These are phyloP conservation scores for Themeda triandra DNA, from an alignment of 176 grass and related monocot genomes.

Conservation along the genomic window DNA sequence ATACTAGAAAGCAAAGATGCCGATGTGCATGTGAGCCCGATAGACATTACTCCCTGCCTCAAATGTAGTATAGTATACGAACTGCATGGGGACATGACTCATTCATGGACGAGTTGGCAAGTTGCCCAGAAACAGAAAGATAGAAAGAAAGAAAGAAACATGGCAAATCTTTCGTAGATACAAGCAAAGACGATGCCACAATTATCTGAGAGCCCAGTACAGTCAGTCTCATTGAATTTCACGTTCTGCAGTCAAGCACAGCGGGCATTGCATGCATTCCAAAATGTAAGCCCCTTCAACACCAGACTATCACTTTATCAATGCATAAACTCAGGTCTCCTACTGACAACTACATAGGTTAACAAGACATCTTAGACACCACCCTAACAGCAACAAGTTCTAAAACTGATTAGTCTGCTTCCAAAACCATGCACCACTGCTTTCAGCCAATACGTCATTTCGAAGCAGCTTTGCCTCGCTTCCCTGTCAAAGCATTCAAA, in stretches of 20 bases:
- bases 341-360: background rate
- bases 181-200: too few relatives aligned
- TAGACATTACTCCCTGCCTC: too few relatives aligned
- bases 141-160: background rate
- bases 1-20: too few relatives aligned
- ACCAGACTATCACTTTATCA: too few relatives aligned
- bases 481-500: slow-evolving; percentile 24
- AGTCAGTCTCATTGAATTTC: background rate
- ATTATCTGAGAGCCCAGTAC: too few relatives aligned
- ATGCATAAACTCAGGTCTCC: background rate
- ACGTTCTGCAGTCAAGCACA: too few relatives aligned
- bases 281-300: too few relatives aligned
- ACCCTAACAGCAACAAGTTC: background rate
- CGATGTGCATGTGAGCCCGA: too few relatives aligned
- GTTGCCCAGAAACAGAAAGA: background rate
- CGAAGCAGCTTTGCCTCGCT: slow-evolving; percentile 5
- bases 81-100: too few relatives aligned
- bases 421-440: background rate
- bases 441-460: background rate
- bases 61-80: too few relatives aligned
- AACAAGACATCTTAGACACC: background rate
- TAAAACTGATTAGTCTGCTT: background rate
- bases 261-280: too few relatives aligned
- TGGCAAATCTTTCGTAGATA: background rate
- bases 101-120: too few relatives aligned